Evolutionary conservation across 2,329 filamentous ascomycete species (phyloP), one percentile per base, ranked within the genome.

Genomic region (Periconia sp.): DNA sequence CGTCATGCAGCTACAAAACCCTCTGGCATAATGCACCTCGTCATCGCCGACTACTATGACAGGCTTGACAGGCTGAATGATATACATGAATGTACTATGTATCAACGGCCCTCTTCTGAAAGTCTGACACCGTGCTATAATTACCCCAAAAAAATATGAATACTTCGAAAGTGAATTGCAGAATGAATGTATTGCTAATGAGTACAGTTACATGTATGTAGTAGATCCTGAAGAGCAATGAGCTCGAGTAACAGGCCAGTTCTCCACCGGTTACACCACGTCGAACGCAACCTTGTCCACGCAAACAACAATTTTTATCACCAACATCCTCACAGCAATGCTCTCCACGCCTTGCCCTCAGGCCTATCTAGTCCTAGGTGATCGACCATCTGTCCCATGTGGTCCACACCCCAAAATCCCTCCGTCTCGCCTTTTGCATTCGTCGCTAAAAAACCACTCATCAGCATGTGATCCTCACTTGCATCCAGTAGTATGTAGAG

Each of bases 401-500:
- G 82, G 72, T 86, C 84, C 14, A 86, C 78, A 0, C 84, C 84
- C 81, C 82, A 87, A 60, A 82, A 86, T 1, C 70, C 70, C 57
- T 85, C 82, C 37, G 67, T 82, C 62, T 81, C 69, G 0, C 83
- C 83, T 47, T 81, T 71, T 7, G 67, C 48, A 66, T 85, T 83
- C 46, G 78, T 82, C 49, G 82, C 84, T 68, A 75, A 3, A 30
- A 9, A 47, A 35, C 43, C 6, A 13, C 15, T 15, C 35, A 44
- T 63, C 46, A 62, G 51, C 45, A 17, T 17, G n/a, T 15, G 30
- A n/a, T 23, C 10, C n/a, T 23, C 23, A 11, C 1, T 41, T 43
- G 27, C 42, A 42, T 23, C 14, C 3, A 40, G 18, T 8, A 27
- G 23, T n/a, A n/a, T n/a, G n/a, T n/a, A 35, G 40, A 27, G n/a